Conservation (phyloP, 108 stramenopile species). For the Epipyxis sp. region DNA sequence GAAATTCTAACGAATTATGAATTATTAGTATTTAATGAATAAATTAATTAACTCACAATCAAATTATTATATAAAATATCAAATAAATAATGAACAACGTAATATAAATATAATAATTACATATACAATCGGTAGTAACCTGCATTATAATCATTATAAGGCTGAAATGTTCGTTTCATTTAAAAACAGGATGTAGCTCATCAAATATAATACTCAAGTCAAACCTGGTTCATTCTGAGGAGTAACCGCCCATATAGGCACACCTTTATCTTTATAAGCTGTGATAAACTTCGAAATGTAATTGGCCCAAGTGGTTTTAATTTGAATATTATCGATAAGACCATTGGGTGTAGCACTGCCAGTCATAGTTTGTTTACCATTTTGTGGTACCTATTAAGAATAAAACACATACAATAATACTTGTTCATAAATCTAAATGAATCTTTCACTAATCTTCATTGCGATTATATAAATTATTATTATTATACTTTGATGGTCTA, state of each 20-base stretch:
- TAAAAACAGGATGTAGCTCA: too few species aligned
- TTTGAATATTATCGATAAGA: slow-evolving; percentile 66
- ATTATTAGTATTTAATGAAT: too few species aligned
- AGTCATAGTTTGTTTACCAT: slow-evolving; percentile 42
- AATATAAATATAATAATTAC: too few species aligned
- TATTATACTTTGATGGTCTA: not conserved
- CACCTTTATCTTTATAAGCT: slow-evolving; percentile 56
- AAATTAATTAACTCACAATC: too few species aligned
- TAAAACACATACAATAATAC: not conserved
- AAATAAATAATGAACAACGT: too few species aligned
- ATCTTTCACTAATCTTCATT: slow-evolving; percentile 68
- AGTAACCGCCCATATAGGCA: slow-evolving; percentile 68
- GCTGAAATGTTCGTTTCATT: too few species aligned
- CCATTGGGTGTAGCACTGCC: slow-evolving; percentile 66
- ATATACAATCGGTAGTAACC: too few species aligned
- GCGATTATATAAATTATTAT: slow-evolving; percentile 17
- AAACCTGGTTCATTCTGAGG: slow-evolving; percentile 94
- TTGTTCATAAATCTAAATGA: slow-evolving; percentile 37
- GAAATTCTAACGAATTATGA: too few species aligned
- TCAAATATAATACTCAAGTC: too few species aligned
- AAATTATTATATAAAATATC: too few species aligned
- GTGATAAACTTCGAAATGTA: slow-evolving; percentile 47
- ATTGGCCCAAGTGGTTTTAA: slow-evolving; percentile 61
- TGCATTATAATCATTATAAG: too few species aligned
- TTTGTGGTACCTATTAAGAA: slow-evolving; percentile 8